Percentiles rank a stretch among this genome's conserved stretches.
These are phyloP conservation scores for Uronychia binucleata DNA, from an alignment of 73 alveolate genomes.

Conservation along the genomic window DNA sequence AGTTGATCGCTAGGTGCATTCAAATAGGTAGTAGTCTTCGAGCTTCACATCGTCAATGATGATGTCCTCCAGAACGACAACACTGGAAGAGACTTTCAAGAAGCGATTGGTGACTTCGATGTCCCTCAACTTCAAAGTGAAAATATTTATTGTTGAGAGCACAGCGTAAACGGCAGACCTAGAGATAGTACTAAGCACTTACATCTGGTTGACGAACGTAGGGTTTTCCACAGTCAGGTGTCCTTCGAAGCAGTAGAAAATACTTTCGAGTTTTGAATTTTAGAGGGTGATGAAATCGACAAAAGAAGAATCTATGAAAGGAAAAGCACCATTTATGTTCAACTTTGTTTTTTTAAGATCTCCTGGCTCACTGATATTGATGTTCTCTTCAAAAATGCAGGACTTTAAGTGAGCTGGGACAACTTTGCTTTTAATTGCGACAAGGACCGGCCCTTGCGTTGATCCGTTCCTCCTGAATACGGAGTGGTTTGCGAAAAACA, in stretches of 20 bases:
- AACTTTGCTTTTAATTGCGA: background rate
- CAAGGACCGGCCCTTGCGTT: background rate
- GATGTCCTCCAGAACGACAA: background rate
- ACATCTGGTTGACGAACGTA: background rate
- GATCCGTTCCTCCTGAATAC: background rate
- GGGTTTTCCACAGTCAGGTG: background rate
- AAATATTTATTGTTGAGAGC: too few species aligned
- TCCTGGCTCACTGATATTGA: background rate
- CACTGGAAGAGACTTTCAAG: background rate
- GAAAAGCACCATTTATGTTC: too few species aligned
- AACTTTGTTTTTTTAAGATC: background rate
- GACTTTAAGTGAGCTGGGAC: background rate
- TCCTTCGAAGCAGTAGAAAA: background rate
- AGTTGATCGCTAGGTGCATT: background rate
- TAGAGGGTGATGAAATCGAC: background rate
- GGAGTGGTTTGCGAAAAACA: background rate
- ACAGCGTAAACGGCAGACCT: background rate
- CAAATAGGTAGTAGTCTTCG: background rate
- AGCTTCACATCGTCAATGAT: background rate
- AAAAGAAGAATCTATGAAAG: background rate
- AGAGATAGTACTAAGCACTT: background rate
- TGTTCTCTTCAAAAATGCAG: background rate
- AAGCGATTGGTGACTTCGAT: too few species aligned
- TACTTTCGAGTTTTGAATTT: background rate
- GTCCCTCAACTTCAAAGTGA: too few species aligned